Percentiles rank a stretch among this genome's conserved stretches.
Conservation (phyloP, 169 alveolate genomes). For the Hepatocystis sp. region DNA sequence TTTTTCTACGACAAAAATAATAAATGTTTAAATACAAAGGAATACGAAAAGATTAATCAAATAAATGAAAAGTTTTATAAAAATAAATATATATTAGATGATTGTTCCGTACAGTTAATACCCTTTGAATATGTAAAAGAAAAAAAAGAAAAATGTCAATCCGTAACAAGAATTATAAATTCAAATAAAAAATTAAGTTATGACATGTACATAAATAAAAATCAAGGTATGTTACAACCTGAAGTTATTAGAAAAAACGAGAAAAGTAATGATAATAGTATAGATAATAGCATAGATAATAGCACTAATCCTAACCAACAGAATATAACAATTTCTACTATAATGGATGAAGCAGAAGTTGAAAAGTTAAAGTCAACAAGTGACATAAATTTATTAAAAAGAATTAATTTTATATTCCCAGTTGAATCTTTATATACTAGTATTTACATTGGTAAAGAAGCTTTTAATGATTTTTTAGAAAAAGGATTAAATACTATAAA, state of each 20-base stretch:
- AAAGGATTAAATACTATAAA: conserved; percentile 40
- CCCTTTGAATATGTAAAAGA: conserved; percentile 30
- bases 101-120: conserved; percentile 8
- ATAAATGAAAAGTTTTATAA: conserved; percentile 31
- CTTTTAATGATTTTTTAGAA: conserved; percentile 56
- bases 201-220: not conserved
- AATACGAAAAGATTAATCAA: conserved; percentile 47
- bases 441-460: conserved; percentile 62
- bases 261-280: not conserved
- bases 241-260: not conserved
- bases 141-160: conserved; percentile 12
- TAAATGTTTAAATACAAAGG: conserved; percentile 44
- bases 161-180: conserved; percentile 21
- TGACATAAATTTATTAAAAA: conserved; percentile 10
- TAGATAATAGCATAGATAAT: not conserved
- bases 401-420: conserved; percentile 47
- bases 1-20: conserved; percentile 33
- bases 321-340: not conserved
- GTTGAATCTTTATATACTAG: conserved; percentile 13
- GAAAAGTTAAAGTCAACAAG: conserved; percentile 18
- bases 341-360: not conserved
- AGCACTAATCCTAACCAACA: not conserved
- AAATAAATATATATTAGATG: conserved; percentile 6
- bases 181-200: conserved; percentile 27
- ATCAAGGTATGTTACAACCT: no score